Evolutionary conservation across 148 eudicot genomes (phyloP), one percentile per base, ranked within the genome.

Genomic region (Spergularia bocconei): DNA sequence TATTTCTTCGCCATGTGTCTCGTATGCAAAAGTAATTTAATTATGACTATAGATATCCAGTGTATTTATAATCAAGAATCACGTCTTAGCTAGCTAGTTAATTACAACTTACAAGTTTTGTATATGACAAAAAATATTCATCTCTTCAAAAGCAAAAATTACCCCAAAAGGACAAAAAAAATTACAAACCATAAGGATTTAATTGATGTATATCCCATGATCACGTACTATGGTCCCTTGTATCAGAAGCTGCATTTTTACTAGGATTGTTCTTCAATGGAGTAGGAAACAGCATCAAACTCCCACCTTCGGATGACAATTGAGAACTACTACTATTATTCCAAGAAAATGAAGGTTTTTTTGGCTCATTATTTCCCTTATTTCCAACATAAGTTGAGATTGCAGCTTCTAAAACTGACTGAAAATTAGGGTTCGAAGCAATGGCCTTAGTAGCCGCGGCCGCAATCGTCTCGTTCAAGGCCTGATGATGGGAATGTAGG

Each of bases 381-480:
- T 75, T 82, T 68, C 82, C 85, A 57, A 82, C 75, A 62, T 80
- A 85, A 0, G 82, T 74, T 5, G 88, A 78, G 19, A 85, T 80
- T 17, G 88, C 88, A 63, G 83, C 88, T 44, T 83, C 84, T 36
- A 85, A 80, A 38, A 83, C 80, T 15, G 85, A 85, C 17, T 85
- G 83, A 66, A 85, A 80, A 51, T 69, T 80, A 8, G 85, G 84
- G 76, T 80, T 80, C 44, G 84, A 72, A 13, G 85, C 78, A 63
- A 85, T 74, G 12, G 83, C 82, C 78, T 79, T 79, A 44, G 83
- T 72, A 29, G 79, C 85, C 50, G 70, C 71, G 19, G 85, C 74
- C 11, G 82, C 76, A 23, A 81, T 76, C 9, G 80, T 72, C 33
- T 76, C 85, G 16, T 77, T 76, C 69, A 83, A 70, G 20, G 83